Conservation (phyloP, 148 eudicot species). For the Cornus florida region DNA sequence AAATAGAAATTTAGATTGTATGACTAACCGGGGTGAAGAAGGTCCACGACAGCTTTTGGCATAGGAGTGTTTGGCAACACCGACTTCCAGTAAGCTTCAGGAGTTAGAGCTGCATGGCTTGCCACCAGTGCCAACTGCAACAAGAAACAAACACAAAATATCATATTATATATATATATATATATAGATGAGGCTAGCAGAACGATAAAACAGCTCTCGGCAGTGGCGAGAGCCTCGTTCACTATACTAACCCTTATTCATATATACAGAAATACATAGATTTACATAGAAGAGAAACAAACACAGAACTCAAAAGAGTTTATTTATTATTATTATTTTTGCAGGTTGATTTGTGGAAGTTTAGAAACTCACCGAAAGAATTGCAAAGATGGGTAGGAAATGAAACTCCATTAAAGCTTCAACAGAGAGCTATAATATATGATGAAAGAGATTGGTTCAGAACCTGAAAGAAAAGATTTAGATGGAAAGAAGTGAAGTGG, state of each 20-base stretch:
- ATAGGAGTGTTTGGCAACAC: conserved; percentile 67
- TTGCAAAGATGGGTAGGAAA: conserved; percentile 15
- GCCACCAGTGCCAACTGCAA: conserved; percentile 42
- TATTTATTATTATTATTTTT: no score
- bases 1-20: neutral
- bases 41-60: conserved; percentile 55
- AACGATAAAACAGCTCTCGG: no score
- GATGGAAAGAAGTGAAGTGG: conserved; percentile 2
- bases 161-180: no score
- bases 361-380: conserved; percentile 26
- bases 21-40: conserved; percentile 31
- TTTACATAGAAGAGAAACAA: conserved; percentile 15
- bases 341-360: neutral
- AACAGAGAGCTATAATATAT: no score
- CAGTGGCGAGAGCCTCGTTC: no score
- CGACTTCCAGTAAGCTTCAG: conserved; percentile 63
- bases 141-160: no score
- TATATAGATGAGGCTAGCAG: no score
- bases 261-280: no score
- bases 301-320: neutral
- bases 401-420: conserved; percentile 22
- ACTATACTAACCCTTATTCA: no score
- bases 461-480: neutral
- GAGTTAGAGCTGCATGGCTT: conserved; percentile 46
- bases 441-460: no score